Evolutionary conservation across 1,284 basidiomycete genomes (phyloP), one percentile per base, ranked within the genome.

Genomic region (Mycosarcoma maydis): DNA sequence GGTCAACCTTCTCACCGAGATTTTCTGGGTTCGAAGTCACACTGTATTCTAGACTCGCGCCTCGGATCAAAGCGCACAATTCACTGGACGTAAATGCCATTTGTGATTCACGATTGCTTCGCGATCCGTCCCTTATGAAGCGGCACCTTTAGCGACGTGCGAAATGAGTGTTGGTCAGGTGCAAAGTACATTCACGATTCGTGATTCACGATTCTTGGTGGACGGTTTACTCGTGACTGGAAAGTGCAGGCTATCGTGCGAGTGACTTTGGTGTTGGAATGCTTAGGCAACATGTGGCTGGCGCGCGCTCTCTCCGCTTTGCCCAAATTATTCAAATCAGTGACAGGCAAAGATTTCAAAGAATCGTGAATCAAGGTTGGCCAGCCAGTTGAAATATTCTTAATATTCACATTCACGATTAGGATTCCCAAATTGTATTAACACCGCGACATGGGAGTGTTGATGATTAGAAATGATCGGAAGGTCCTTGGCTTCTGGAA

Each of bases 1-100:
- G 29, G 34, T 72, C 61, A 76, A 76, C 39, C 53, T 76, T 14
- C 33, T 67, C 29, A 72, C 72, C 26, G 74, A 76, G 44, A 60
- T 76, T 29, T 71, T 66, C 30, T 70, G 67, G 67, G 67, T 65
- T n/a, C 42, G 51, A 39, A 48, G 43, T 9, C 48, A 54, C 6
- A 23, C 44, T 61, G 47, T 62, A 52, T 47, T 47, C 17, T 47
- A 57, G 66, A 39, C n/a, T n/a, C n/a, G n/a, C n/a, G n/a, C n/a
- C n/a, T n/a, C n/a, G n/a, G n/a, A n/a, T n/a, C n/a, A n/a, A n/a
- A n/a, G n/a, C n/a, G n/a, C n/a, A n/a, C n/a, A n/a, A n/a, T n/a
- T n/a, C n/a, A n/a, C n/a, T n/a, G n/a, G n/a, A n/a, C n/a, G n/a
- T n/a, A n/a, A n/a, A n/a, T n/a, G n/a, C n/a, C n/a, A n/a, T n/a